phyloP scores from a whole-genome alignment of 176 grass and related monocot species.

The Rhipidocladum racemiflorum region DNA sequence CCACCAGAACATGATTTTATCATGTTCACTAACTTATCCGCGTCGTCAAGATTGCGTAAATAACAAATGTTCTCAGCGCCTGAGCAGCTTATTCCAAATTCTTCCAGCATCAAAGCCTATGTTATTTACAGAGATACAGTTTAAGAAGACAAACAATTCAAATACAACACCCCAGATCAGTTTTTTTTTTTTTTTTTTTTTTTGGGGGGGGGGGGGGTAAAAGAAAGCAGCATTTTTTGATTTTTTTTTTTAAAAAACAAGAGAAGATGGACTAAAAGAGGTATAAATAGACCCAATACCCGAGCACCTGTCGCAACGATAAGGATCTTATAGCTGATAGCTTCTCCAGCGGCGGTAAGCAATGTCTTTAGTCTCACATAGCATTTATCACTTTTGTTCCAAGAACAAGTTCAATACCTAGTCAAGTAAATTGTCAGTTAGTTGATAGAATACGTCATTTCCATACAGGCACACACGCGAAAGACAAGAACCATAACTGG shows the following conservation, averaged over 20 bases:
- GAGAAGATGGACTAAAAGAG: not conserved
- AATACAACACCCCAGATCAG: no score
- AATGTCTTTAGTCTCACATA: slow-evolving; percentile 79
- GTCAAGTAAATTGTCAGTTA: slow-evolving; percentile 1
- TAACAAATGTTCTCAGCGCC: slow-evolving; percentile 88
- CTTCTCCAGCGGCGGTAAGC: slow-evolving; percentile 69
- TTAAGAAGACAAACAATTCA: not conserved
- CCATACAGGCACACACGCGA: not conserved
- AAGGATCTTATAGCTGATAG: slow-evolving; percentile 90
- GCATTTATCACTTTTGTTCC: slow-evolving; percentile 75
- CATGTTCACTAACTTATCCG: slow-evolving; percentile 61
- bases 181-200: no score
- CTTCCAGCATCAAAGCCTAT: slow-evolving; percentile 87
- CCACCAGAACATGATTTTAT: slow-evolving; percentile 69
- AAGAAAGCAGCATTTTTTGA: no score
- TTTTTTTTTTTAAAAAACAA: not conserved
- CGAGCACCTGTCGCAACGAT: slow-evolving; percentile 96
- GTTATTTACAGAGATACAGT: slow-evolving; percentile 27
- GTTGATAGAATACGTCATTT: not conserved
- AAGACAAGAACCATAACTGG: not conserved
- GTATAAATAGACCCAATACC: slow-evolving; percentile 57
- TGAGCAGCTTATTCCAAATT: slow-evolving; percentile 75
- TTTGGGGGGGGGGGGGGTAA: no score
- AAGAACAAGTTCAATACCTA: slow-evolving; percentile 97
- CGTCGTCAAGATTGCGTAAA: slow-evolving; percentile 72